These are phyloP conservation scores for Leccinum disarticulatum DNA, from an alignment of 768 basidiomycete species.

Conservation along the genomic window DNA sequence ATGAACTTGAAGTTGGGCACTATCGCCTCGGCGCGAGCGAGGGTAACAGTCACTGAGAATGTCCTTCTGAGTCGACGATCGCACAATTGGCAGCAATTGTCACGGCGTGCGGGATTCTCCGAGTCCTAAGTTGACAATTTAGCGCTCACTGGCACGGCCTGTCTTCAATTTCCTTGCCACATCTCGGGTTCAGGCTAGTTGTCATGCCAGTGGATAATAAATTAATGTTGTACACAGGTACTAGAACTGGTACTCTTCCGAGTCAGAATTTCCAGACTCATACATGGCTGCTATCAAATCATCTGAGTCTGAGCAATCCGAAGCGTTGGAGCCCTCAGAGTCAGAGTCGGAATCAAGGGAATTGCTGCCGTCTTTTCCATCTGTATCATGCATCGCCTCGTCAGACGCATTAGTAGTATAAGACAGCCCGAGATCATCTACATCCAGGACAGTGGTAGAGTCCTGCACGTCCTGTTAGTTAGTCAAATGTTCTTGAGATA, in stretches of 20 bases:
- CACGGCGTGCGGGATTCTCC: too few relatives aligned
- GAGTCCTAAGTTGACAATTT: too few relatives aligned
- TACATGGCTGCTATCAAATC: neutral
- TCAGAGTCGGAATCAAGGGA: neutral
- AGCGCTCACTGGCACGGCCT: too few relatives aligned
- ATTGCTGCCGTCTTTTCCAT: neutral
- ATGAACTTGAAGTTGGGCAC: constrained; percentile 45
- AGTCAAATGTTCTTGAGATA: neutral
- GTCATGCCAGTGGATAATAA: too few relatives aligned
- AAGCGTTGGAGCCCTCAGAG: neutral
- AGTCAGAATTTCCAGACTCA: neutral
- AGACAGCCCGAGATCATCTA: neutral
- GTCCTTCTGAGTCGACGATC: too few relatives aligned
- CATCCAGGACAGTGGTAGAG: neutral
- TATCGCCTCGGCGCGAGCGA: constrained; percentile 27
- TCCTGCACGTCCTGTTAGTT: neutral
- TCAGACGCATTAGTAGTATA: neutral
- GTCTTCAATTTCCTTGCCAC: too few relatives aligned
- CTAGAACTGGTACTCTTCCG: neutral
- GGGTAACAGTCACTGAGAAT: constrained; percentile 15
- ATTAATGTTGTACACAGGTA: neutral
- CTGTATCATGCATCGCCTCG: neutral
- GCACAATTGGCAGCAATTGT: too few relatives aligned
- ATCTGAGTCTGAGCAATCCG: neutral
- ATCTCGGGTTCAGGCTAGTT: too few relatives aligned